Conservation (phyloP, 2,329 filamentous ascomycete species). For the Aspergillus awamori region DNA sequence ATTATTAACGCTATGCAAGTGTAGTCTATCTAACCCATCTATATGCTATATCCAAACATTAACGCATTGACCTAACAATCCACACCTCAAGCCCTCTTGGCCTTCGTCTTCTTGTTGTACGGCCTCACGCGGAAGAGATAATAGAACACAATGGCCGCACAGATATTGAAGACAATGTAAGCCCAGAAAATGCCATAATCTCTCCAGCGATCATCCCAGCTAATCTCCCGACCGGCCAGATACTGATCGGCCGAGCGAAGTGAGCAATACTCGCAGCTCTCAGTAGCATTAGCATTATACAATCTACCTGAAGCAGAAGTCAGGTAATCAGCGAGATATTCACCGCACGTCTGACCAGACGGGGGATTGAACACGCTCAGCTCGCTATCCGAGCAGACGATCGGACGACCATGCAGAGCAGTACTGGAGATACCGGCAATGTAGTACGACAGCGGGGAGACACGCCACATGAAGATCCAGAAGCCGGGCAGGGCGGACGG, state of each 20-base stretch:
- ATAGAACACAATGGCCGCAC: slow-evolving; percentile 57
- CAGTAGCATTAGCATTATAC: slow-evolving; percentile 50
- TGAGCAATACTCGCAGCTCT: slow-evolving; percentile 54
- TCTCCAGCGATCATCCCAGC: slow-evolving; percentile 64
- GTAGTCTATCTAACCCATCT: background rate
- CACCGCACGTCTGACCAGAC: slow-evolving; percentile 56
- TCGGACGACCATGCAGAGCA: slow-evolving; percentile 66
- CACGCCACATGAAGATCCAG: slow-evolving; percentile 22
- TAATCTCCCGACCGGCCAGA: slow-evolving; percentile 47
- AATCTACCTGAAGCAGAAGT: slow-evolving; percentile 55
- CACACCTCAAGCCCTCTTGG: background rate
- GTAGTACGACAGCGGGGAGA: slow-evolving; percentile 48
- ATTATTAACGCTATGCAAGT: too few species aligned
- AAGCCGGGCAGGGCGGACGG: slow-evolving; percentile 15
- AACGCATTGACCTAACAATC: background rate
- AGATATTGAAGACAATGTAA: slow-evolving; percentile 61
- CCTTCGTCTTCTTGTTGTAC: background rate
- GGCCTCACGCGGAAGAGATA: slow-evolving; percentile 41
- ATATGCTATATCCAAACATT: background rate
- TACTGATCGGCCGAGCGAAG: slow-evolving; percentile 41
- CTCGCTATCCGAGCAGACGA: slow-evolving; percentile 71
- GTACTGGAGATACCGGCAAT: slow-evolving; percentile 71
- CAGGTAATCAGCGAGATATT: slow-evolving; percentile 61
- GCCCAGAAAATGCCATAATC: slow-evolving; percentile 67
- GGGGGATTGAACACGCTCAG: slow-evolving; percentile 66